Evolutionary conservation across 2,329 filamentous ascomycete species (phyloP).

Genomic region (Microsporum audouinii): DNA sequence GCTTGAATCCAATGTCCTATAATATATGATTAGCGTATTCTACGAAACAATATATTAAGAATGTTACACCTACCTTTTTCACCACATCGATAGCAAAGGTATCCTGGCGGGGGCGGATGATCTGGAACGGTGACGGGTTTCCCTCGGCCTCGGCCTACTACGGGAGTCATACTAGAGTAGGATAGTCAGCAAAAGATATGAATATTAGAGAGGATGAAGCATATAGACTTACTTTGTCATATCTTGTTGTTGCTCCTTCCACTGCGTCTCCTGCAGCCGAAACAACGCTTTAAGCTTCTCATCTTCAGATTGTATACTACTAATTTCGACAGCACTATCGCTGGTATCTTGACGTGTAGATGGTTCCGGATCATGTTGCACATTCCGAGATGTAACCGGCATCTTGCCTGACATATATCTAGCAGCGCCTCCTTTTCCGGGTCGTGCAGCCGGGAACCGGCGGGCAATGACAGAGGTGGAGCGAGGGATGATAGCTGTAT

Average conservation of each 20-base stretch:
- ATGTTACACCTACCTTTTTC: slow-evolving; percentile 55
- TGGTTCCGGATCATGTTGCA: slow-evolving; percentile 50
- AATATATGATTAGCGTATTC: slow-evolving; percentile 20
- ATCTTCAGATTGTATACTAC: slow-evolving; percentile 76
- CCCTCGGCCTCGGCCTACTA: slow-evolving; percentile 29
- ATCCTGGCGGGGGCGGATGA: slow-evolving; percentile 83
- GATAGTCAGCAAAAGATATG: neutral
- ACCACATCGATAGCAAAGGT: slow-evolving; percentile 91
- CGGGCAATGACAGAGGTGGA: slow-evolving; percentile 88
- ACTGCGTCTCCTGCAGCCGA: slow-evolving; percentile 77
- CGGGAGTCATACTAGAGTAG: slow-evolving; percentile 33
- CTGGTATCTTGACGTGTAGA: slow-evolving; percentile 25
- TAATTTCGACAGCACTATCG: slow-evolving; percentile 52
- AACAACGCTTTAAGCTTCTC: slow-evolving; percentile 91
- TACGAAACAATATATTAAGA: neutral
- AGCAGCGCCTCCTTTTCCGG: slow-evolving; percentile 79
- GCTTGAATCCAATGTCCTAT: slow-evolving; percentile 92
- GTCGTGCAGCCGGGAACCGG: slow-evolving; percentile 69
- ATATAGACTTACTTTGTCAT: slow-evolving; percentile 59
- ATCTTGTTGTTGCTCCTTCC: slow-evolving; percentile 85
- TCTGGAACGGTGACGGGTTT: slow-evolving; percentile 62
- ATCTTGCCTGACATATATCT: slow-evolving; percentile 95
- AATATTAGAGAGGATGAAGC: no score
- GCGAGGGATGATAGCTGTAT: slow-evolving; percentile 91
- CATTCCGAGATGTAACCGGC: slow-evolving; percentile 76